Evolutionary conservation across 1,284 basidiomycete genomes (phyloP).

Genomic region (Ceratobasidium sp.): DNA sequence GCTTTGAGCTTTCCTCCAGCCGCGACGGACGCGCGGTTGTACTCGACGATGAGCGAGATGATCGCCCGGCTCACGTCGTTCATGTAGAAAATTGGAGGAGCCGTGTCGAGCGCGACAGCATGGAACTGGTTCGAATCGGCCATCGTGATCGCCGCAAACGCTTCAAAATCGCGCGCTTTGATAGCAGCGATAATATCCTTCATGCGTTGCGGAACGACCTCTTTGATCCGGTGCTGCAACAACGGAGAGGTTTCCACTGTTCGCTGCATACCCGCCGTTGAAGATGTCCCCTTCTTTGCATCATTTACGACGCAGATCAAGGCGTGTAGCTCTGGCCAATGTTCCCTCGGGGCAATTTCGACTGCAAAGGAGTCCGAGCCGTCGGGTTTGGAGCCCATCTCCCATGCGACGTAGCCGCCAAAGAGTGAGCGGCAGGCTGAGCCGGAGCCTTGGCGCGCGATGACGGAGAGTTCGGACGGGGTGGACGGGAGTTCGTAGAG

Average conservation of each 20-base stretch:
- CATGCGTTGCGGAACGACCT: slow-evolving; percentile 93
- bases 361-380: slow-evolving; percentile 92
- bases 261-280: slow-evolving; percentile 96
- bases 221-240: slow-evolving; percentile 88
- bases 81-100: slow-evolving; percentile 99
- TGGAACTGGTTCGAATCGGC: slow-evolving; percentile 99
- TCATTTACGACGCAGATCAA: slow-evolving; percentile 98
- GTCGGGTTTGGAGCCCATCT: slow-evolving; percentile 76
- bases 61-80: slow-evolving; percentile 94
- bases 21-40: slow-evolving; percentile 84
- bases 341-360: slow-evolving; percentile 84
- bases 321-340: slow-evolving; percentile 97
- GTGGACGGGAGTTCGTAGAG: slow-evolving; percentile 85
- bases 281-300: slow-evolving; percentile 96
- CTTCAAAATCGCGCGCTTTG: slow-evolving; percentile 82
- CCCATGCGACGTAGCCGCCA: slow-evolving; percentile 98
- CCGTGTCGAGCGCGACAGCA: slow-evolving; percentile 95
- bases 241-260: slow-evolving; percentile 95
- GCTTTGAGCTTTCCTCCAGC: slow-evolving; percentile 78
- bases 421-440: slow-evolving; percentile 98
- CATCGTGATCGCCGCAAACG: slow-evolving; percentile 94
- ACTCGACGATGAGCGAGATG: slow-evolving; percentile 89
- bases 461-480: slow-evolving; percentile 84
- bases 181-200: slow-evolving; percentile 85
- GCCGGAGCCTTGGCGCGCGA: slow-evolving; percentile 96